Evolutionary conservation across 352 stramenopile species (phyloP), one percentile per base, ranked within the genome.

Genomic region (Pythium brachiatum): DNA sequence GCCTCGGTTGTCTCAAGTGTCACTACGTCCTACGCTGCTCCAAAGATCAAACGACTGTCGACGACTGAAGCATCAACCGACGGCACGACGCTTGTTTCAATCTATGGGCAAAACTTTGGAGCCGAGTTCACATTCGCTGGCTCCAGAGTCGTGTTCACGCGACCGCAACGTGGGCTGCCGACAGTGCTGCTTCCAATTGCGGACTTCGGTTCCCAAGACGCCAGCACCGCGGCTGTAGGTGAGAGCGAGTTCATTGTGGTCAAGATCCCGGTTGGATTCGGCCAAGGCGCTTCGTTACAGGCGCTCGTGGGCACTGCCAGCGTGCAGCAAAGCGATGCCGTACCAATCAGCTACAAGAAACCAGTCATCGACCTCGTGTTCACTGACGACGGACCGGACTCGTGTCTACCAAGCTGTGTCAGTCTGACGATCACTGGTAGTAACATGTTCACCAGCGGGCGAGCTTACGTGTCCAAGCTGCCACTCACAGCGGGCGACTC

Each of bases 81-180:
- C 39, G 79, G 82, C 21, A 68, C 70, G 12, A 86, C 72, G 2
- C 65, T 67, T 26, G 48, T 88, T 21, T 75, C 59, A n/a, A 64
- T 91, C 47, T 70, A 74, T 29, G 82, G 82, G 3, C 57, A 69
- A 20, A 89, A 89, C 38, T 74, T 91, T 53, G 79, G 70, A 3
- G 56, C 70, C 0, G 74, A 72, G 53, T 60, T 75, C 16, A 67
- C 68, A 13, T 76, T 81, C 29, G 70, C 74, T 5, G 74, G 70
- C 3, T 66, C 72, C 23, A 66, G 77, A 20, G 66, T 89, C 13
- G 43, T 83, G 6, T 85, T 86, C 27, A 78, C 76, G 7, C 68
- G 67, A 21, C 77, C 74, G 7, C 73, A 81, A 59, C 57, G 47
- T 13, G 71, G 65, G 26, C 38, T 71, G 25, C 50, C 70, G 13